Percentiles rank a stretch among this genome's conserved stretches.
Conservation (phyloP, 495 filamentous ascomycete species). For the Neurospora sp. region DNA sequence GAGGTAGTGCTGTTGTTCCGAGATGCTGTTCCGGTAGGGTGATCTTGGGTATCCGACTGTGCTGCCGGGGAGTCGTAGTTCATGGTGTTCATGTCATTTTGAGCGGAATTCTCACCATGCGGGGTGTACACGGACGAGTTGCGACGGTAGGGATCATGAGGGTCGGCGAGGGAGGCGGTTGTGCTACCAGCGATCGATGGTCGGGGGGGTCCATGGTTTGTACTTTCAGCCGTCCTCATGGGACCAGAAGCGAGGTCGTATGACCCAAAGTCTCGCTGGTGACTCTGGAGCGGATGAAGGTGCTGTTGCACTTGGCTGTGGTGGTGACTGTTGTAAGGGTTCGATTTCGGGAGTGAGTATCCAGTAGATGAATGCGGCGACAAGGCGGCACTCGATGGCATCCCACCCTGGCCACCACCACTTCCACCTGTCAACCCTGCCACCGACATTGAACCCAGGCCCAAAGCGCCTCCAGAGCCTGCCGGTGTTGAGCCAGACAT, state of each 20-base stretch:
- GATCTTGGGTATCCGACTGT: background rate
- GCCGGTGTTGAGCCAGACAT: background rate
- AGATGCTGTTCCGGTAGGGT: slow-evolving; percentile 13
- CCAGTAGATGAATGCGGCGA: background rate
- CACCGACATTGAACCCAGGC: background rate
- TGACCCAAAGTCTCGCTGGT: background rate
- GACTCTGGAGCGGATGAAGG: background rate
- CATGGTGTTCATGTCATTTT: background rate
- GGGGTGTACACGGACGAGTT: slow-evolving; percentile 21
- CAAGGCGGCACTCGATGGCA: background rate
- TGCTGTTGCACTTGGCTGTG: background rate
- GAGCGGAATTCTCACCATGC: slow-evolving; percentile 29
- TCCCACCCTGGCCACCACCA: background rate
- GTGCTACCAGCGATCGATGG: background rate
- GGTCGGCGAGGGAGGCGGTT: background rate
- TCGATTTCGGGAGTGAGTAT: background rate
- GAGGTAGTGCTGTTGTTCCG: slow-evolving; percentile 14
- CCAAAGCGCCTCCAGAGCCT: background rate
- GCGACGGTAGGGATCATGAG: slow-evolving; percentile 1
- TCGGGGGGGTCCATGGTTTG: background rate
- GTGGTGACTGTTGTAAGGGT: background rate
- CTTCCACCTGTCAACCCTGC: background rate
- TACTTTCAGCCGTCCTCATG: background rate
- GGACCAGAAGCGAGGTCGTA: background rate
- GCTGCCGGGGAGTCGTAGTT: background rate